Percentiles rank a stretch among this genome's conserved stretches.
Evolutionary conservation across 495 filamentous ascomycete genomes (phyloP).

Genomic region (Penicillium silybi): DNA sequence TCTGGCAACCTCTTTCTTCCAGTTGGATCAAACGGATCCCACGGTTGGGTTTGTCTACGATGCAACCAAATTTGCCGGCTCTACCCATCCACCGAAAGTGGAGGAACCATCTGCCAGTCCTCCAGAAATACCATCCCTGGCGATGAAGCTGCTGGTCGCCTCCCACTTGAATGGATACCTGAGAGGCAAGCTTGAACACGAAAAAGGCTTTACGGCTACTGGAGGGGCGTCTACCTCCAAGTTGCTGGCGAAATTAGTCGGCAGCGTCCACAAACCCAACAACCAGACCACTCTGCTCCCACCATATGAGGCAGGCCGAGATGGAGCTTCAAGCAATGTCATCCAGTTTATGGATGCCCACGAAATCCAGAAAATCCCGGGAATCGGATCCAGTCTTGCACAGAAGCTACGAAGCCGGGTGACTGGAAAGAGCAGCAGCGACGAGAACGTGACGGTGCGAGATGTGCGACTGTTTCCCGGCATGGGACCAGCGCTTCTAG

Average conservation of each 20-base stretch:
- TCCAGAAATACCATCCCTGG: constrained; percentile 24
- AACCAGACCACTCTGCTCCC: constrained; percentile 79
- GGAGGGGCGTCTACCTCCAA: constrained; percentile 89
- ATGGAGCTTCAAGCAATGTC: constrained; percentile 45
- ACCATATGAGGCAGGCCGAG: constrained; percentile 40
- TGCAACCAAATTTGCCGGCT: constrained; percentile 57
- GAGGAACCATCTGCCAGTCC: not conserved
- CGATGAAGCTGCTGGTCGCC: constrained; percentile 57
- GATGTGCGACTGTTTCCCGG: constrained; percentile 58
- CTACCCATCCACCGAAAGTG: constrained; percentile 46
- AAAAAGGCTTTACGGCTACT: constrained; percentile 80
- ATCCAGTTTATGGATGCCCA: constrained; percentile 68
- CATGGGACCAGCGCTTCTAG: constrained; percentile 58
- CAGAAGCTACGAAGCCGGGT: constrained; percentile 63
- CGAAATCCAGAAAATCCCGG: constrained; percentile 77
- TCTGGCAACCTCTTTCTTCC: constrained; percentile 69
- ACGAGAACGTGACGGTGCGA: constrained; percentile 58
- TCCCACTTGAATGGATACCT: constrained; percentile 74
- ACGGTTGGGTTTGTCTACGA: constrained; percentile 76
- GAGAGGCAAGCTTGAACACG: constrained; percentile 63
- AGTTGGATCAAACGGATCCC: constrained; percentile 69
- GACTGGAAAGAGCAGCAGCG: constrained; percentile 39
- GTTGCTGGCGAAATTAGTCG: constrained; percentile 76
- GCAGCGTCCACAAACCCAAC: constrained; percentile 79
- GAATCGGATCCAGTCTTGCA: constrained; percentile 77